Evolutionary conservation across 495 filamentous ascomycete genomes (phyloP).

Genomic region (Hypoxylon crocopeplum): DNA sequence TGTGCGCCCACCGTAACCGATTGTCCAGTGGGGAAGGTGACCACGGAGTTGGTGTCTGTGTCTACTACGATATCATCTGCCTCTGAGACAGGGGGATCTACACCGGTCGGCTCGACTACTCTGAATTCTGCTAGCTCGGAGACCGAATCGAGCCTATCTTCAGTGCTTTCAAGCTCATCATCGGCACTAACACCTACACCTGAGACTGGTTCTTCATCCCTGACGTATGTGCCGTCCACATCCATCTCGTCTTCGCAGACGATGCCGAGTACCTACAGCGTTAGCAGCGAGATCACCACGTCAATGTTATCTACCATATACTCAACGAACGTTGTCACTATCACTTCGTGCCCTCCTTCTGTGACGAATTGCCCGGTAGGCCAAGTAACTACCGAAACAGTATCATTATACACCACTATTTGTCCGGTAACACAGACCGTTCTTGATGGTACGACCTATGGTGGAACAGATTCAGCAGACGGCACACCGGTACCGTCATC

Average conservation of each 20-base stretch:
- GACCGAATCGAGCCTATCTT: constrained; percentile 6
- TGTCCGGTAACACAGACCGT: constrained; percentile 51
- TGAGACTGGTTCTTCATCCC: constrained; percentile 7
- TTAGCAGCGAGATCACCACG: constrained; percentile 40
- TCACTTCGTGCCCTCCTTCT: constrained; percentile 60
- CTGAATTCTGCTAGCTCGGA: neutral
- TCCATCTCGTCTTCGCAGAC: constrained; percentile 11
- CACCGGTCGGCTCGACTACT: constrained; percentile 7
- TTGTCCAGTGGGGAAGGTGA: constrained; percentile 62
- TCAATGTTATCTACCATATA: constrained; percentile 41
- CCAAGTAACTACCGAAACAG: constrained; percentile 42
- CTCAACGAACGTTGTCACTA: constrained; percentile 47
- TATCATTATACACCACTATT: constrained; percentile 50
- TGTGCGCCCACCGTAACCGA: constrained; percentile 63
- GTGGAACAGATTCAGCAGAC: constrained; percentile 9
- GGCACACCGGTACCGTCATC: constrained; percentile 1
- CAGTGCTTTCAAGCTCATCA: neutral
- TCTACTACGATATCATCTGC: constrained; percentile 66
- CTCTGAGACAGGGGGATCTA: constrained; percentile 40
- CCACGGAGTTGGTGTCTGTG: constrained; percentile 61
- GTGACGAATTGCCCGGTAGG: constrained; percentile 65
- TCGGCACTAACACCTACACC: constrained; percentile 15
- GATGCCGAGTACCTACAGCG: constrained; percentile 41
- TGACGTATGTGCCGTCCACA: constrained; percentile 2
- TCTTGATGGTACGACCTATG: constrained; percentile 39